Evolutionary conservation across 768 basidiomycete genomes (phyloP).

Genomic region (Lanmaoa pseudosensibilis): DNA sequence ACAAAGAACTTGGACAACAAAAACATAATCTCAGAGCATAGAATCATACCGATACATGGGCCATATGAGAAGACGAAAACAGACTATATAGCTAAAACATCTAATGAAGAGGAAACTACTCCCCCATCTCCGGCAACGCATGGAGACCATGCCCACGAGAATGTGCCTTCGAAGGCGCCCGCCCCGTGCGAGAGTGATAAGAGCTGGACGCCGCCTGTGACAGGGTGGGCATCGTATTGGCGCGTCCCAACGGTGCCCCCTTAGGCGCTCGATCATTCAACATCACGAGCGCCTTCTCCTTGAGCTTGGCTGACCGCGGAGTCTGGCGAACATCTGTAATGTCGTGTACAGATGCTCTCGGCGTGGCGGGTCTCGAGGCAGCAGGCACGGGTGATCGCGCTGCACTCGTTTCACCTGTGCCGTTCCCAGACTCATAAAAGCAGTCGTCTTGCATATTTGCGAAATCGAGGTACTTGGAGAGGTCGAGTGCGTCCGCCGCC

Average conservation of each 20-base stretch:
- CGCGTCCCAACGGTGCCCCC: constrained; percentile 9
- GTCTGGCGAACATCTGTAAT: not conserved
- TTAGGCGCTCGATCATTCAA: constrained; percentile 2
- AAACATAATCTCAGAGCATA: constrained; percentile 1
- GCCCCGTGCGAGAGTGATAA: not conserved
- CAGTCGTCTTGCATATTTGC: not conserved
- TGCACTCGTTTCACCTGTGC: not conserved
- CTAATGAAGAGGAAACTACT: not conserved
- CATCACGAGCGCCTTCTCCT: not conserved
- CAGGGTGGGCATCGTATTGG: constrained; percentile 19
- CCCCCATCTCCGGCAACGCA: constrained; percentile 1
- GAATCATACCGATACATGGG: not conserved
- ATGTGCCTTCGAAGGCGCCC: not conserved
- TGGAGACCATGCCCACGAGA: constrained; percentile 1
- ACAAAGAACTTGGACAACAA: not conserved
- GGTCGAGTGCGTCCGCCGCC: constrained; percentile 3
- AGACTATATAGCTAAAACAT: not conserved
- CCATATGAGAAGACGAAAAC: not conserved
- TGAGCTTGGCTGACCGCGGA: not conserved
- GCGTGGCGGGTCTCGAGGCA: not conserved
- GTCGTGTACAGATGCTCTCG: not conserved
- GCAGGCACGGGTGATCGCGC: not conserved
- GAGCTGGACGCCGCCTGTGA: not conserved
- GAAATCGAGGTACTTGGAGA: constrained; percentile 1
- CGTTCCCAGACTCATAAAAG: not conserved